Evolutionary conservation across 2,329 filamentous ascomycete species (phyloP).

Genomic region (Aspergillus niger): DNA sequence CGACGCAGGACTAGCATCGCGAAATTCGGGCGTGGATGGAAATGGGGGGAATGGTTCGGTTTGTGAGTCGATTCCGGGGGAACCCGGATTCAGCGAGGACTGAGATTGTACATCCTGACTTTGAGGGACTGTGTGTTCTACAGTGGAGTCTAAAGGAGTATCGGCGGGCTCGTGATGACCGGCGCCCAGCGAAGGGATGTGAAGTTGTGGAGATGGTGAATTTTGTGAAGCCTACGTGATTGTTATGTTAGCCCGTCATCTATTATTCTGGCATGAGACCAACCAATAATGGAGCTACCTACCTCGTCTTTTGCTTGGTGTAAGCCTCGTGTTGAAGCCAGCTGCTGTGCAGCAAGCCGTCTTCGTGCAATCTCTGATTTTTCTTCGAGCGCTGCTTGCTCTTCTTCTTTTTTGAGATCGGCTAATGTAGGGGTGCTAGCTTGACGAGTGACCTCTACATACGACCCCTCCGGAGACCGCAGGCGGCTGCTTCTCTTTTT

Average conservation of each 20-base stretch:
- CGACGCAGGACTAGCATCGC: conserved; percentile 4
- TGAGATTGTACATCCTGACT: conserved; percentile 2
- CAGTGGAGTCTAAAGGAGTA: conserved; percentile 15
- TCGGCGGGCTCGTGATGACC: conserved; percentile 11
- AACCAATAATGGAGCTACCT: conserved; percentile 8
- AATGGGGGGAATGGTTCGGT: conserved; percentile 41
- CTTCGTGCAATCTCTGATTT: conserved; percentile 57
- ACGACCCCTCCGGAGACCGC: conserved; percentile 28
- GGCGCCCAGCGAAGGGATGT: conserved; percentile 6
- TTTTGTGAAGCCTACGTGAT: background rate
- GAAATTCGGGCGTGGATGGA: conserved; percentile 14
- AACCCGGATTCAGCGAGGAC: conserved; percentile 15
- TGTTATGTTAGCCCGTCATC: conserved; percentile 3
- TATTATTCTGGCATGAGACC: background rate
- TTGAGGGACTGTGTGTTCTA: conserved; percentile 9
- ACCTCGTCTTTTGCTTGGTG: conserved; percentile 34
- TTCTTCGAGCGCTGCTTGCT: conserved; percentile 55
- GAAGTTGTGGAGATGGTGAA: conserved; percentile 14
- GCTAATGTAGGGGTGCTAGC: conserved; percentile 51
- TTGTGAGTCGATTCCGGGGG: conserved; percentile 22
- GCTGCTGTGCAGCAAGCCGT: conserved; percentile 56
- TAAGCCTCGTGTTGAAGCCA: conserved; percentile 59
- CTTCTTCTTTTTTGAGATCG: conserved; percentile 62
- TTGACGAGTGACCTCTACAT: conserved; percentile 32
- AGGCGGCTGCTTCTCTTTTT: conserved; percentile 32